Evolutionary conservation across 768 basidiomycete species (phyloP), one percentile per base, ranked within the genome.

Genomic region (Cubamyces sp.): DNA sequence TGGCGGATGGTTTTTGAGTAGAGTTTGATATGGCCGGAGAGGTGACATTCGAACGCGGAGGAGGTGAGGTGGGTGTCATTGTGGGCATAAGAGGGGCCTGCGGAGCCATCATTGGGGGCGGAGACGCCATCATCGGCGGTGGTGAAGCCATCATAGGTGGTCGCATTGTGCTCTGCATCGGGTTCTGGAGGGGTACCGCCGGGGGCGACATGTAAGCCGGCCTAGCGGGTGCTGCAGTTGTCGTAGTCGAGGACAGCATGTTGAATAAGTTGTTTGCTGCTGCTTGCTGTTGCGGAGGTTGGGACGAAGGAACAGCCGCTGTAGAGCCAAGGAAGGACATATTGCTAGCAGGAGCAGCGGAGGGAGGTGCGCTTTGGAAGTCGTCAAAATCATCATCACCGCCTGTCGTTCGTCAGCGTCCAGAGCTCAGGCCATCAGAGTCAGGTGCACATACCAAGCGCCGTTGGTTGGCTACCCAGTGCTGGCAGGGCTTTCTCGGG

Each of bases 301-400:
- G 51, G 41, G 56, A 25, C 19, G 57, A 19, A 43, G 53, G 40
- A 19, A 21, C 21, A 4, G 57, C 9, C 1, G 50, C n/a, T 54
- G 46, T n/a, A 57, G 68, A 23, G 53, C 50, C 16, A 64, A 58
- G n/a, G 57, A 61, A 53, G 45, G 60, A 45, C 51, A 34, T 3
- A 28, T 8, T 43, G 40, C 16, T 47, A 2, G 48, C 25, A 19
- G 62, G 62, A 1, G 46, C 62, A 0, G 73, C 70, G 9, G 76
- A 76, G 15, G 78, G 69, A 18, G 89, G 90, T 2, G 88, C 90
- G 19, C 84, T 86, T 73, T 92, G 88, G 78, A 94, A 94, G 72
- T 94, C 92, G 53, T 84, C 87, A 66, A 94, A 94, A 52, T 94
- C 92, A 65, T 94, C 92, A 68, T 91, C 91, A 83, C 60, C 60